These are phyloP conservation scores for Logfia minima DNA, from an alignment of 129 eudicot species.

Conservation along the genomic window DNA sequence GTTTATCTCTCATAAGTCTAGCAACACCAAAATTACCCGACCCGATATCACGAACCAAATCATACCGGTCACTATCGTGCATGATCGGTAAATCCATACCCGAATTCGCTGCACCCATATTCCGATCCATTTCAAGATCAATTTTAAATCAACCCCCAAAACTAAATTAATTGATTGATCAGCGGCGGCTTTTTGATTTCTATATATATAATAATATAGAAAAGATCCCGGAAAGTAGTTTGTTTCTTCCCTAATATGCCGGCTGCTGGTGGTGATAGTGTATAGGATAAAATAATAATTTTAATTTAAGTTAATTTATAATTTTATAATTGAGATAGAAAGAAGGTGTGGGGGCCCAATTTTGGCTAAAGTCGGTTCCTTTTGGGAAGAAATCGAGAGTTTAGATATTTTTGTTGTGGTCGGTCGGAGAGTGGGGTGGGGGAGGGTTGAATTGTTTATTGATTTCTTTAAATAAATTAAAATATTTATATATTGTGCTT, in stretches of 20 bases:
- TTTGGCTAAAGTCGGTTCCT: constrained; percentile 35
- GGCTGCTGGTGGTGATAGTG: constrained; percentile 25
- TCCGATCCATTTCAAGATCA: constrained; percentile 62
- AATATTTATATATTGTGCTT: no score
- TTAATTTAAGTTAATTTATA: background rate
- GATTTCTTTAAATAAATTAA: background rate
- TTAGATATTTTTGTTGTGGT: constrained; percentile 40
- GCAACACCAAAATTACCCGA: constrained; percentile 90
- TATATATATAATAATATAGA: background rate
- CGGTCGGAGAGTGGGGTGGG: constrained; percentile 35
- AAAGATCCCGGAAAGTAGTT: constrained; percentile 14
- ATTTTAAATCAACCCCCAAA: background rate
- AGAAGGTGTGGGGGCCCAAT: constrained; percentile 21
- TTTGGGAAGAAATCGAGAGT: constrained; percentile 25
- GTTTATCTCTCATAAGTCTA: constrained; percentile 82
- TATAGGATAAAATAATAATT: constrained; percentile 11
- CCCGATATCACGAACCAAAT: constrained; percentile 76
- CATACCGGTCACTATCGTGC: constrained; percentile 91
- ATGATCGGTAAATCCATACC: constrained; percentile 83
- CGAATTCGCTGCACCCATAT: constrained; percentile 37
- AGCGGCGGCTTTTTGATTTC: background rate
- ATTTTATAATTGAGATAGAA: constrained; percentile 23
- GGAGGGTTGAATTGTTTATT: constrained; percentile 25
- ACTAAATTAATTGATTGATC: constrained; percentile 10
- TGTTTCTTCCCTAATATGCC: constrained; percentile 11